These are phyloP conservation scores for Rostrohypoxylon terebratum DNA, from an alignment of 495 filamentous ascomycete species.

Conservation along the genomic window DNA sequence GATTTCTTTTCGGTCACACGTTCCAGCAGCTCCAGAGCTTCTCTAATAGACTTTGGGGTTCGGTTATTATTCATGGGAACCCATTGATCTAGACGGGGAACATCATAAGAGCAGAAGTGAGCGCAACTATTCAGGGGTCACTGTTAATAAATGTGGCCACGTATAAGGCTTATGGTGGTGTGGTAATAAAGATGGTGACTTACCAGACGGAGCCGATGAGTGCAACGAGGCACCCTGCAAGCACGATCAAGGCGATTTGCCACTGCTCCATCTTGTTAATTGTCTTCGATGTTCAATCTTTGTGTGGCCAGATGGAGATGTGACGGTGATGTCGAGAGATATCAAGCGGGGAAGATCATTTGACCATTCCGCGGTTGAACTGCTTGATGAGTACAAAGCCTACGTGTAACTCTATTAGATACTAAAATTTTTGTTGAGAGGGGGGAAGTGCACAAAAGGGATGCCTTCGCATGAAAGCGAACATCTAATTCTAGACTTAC, in stretches of 20 bases:
- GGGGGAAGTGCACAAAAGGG: neutral
- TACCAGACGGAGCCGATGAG: slow-evolving; percentile 23
- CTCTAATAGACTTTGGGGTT: slow-evolving; percentile 31
- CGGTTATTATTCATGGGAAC: neutral
- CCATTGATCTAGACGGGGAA: neutral
- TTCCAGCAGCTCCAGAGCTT: slow-evolving; percentile 33
- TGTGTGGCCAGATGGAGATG: slow-evolving; percentile 6
- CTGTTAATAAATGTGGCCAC: slow-evolving; percentile 5
- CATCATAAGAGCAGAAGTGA: slow-evolving; percentile 9
- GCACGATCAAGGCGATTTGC: slow-evolving; percentile 17
- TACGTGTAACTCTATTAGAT: slow-evolving; percentile 8
- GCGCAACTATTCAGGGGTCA: slow-evolving; percentile 7
- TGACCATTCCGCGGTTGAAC: slow-evolving; percentile 22
- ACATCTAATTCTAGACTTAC: slow-evolving; percentile 7
- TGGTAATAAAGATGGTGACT: neutral
- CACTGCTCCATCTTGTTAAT: slow-evolving; percentile 21
- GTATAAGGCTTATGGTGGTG: neutral
- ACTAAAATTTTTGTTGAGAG: slow-evolving; percentile 17
- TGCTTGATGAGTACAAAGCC: slow-evolving; percentile 35
- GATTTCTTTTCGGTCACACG: slow-evolving; percentile 29
- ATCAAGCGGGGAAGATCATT: slow-evolving; percentile 29
- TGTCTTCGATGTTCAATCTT: neutral
- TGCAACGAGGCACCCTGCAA: slow-evolving; percentile 7
- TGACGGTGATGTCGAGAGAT: slow-evolving; percentile 18
- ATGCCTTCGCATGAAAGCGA: neutral